These are phyloP conservation scores for Leptographium radiaticola DNA, from an alignment of 2,329 filamentous ascomycete genomes.

Conservation along the genomic window DNA sequence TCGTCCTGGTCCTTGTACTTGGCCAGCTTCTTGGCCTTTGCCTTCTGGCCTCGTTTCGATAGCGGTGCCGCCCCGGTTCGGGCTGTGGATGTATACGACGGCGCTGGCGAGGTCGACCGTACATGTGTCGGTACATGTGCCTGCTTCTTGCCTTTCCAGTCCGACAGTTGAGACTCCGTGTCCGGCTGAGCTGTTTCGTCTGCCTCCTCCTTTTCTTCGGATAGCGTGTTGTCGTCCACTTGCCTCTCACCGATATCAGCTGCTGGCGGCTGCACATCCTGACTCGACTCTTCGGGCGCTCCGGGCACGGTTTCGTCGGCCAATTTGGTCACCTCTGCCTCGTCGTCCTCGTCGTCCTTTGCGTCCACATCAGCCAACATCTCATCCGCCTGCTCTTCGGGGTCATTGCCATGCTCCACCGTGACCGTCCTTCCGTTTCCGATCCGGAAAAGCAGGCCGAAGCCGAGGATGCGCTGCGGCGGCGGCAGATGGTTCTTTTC, in stretches of 20 bases:
- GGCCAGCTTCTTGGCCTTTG: slow-evolving; percentile 77
- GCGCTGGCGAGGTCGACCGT: slow-evolving; percentile 7
- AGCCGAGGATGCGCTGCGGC: slow-evolving; percentile 73
- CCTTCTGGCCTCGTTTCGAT: slow-evolving; percentile 58
- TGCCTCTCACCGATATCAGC: neutral
- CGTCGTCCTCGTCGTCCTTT: neutral
- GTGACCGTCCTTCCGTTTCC: slow-evolving; percentile 60
- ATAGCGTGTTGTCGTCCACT: neutral
- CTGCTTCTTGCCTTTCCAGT: slow-evolving; percentile 11
- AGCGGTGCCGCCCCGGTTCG: slow-evolving; percentile 24
- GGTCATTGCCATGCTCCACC: slow-evolving; percentile 11
- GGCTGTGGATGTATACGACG: slow-evolving; percentile 16
- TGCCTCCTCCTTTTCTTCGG: slow-evolving; percentile 10
- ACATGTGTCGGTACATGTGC: slow-evolving; percentile 14
- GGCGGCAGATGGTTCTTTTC: slow-evolving; percentile 88
- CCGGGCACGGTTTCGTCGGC: neutral
- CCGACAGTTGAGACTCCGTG: slow-evolving; percentile 8
- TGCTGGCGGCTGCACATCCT: neutral
- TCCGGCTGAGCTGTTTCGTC: neutral
- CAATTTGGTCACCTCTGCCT: neutral
- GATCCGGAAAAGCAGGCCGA: slow-evolving; percentile 77
- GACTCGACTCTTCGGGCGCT: neutral
- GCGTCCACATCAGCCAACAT: slow-evolving; percentile 12
- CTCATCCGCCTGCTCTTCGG: slow-evolving; percentile 9
- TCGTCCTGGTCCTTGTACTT: slow-evolving; percentile 95